Evolutionary conservation across 768 basidiomycete species (phyloP).

Genomic region (Boletus tomentosulus): DNA sequence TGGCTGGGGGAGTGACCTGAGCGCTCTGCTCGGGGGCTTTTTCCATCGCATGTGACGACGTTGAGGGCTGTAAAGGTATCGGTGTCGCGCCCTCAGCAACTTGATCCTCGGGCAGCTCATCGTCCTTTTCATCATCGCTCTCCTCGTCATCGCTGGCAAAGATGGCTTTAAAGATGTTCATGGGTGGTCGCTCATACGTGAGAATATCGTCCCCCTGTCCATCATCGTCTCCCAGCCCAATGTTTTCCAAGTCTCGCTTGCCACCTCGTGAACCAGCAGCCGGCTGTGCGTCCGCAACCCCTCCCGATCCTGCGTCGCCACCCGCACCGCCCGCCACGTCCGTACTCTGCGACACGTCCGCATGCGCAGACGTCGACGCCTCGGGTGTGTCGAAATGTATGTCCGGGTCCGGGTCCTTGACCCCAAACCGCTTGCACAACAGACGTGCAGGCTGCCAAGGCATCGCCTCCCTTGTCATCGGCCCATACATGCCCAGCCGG

Average conservation of each 20-base stretch:
- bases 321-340: not conserved
- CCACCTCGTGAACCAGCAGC: constrained; percentile 11
- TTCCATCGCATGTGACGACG: constrained; percentile 1
- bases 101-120: constrained; percentile 15
- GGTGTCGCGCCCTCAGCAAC: not conserved
- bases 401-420: constrained; percentile 80
- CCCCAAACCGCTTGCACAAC: constrained; percentile 90
- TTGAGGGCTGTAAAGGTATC: constrained; percentile 10
- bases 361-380: constrained; percentile 20
- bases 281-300: not conserved
- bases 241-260: constrained; percentile 67
- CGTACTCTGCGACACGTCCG: constrained; percentile 7
- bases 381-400: constrained; percentile 31
- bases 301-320: not conserved
- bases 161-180: constrained; percentile 96
- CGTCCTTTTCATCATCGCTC: constrained; percentile 57
- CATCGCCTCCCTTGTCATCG: constrained; percentile 70
- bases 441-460: constrained; percentile 81
- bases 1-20: not conserved
- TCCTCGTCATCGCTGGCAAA: constrained; percentile 95
- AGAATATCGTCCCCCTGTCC: constrained; percentile 83
- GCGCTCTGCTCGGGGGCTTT: not conserved
- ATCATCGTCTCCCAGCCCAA: constrained; percentile 92
- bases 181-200: constrained; percentile 81
- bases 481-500: constrained; percentile 83